Percentiles rank a stretch among this genome's conserved stretches.
phyloP scores from a whole-genome alignment of 352 stramenopile species.

The Phytophthora chlamydospora region DNA sequence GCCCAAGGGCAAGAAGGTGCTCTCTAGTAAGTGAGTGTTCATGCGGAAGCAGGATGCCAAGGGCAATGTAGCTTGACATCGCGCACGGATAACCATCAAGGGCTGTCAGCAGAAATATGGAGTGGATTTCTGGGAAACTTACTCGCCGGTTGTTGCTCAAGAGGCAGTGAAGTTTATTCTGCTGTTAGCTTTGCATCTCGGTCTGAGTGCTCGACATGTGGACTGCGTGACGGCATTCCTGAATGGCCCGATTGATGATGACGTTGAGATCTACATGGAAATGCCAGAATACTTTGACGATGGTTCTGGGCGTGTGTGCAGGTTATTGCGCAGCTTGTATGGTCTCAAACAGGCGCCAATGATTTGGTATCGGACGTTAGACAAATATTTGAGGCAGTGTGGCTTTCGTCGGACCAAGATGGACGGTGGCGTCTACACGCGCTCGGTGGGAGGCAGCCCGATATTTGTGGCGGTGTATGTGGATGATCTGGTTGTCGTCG shows the following conservation, averaged over 20 bases:
- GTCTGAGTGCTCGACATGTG: not conserved
- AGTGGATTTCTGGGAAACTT: no score
- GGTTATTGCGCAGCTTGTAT: constrained; percentile 3
- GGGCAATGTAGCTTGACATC: no score
- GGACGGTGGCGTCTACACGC: no score
- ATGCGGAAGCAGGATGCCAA: no score
- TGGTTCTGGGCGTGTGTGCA: constrained; percentile 5
- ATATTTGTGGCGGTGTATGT: no score
- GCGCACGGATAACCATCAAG: no score
- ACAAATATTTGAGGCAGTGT: not conserved
- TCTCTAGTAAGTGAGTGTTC: no score
- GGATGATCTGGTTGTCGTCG: no score
- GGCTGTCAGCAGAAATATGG: no score
- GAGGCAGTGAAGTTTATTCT: not conserved
- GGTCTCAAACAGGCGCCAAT: constrained; percentile 11
- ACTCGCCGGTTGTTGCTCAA: no score
- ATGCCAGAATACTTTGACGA: constrained; percentile 10
- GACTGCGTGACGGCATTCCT: constrained; percentile 1
- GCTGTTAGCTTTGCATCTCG: not conserved
- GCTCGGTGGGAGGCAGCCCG: no score
- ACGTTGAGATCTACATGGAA: constrained; percentile 7
- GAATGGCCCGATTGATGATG: constrained; percentile 8
- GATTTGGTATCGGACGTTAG: constrained; percentile 4
- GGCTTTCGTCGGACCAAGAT: not conserved
- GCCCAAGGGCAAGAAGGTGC: no score